Conservation (phyloP, 1,139 yeast genomes). For the Geotrichum siamense region DNA sequence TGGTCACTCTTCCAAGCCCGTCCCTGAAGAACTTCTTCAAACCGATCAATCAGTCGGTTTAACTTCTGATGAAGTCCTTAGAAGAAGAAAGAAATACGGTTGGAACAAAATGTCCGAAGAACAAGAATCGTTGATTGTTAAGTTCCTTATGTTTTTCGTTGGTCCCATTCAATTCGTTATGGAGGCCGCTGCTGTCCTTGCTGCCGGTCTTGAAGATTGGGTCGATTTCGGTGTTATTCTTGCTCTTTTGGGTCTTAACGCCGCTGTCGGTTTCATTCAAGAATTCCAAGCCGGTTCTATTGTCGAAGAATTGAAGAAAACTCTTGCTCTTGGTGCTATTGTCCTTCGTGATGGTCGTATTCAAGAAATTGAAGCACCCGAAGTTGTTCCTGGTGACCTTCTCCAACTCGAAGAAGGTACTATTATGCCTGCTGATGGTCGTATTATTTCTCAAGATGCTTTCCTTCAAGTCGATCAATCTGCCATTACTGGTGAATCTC, state of each 20-base stretch:
- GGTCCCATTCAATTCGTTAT: constrained; percentile 99
- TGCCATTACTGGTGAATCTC: constrained; percentile 96
- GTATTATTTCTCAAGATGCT: constrained; percentile 81
- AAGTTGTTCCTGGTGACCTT: constrained; percentile 77
- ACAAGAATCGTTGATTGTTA: constrained; percentile 70
- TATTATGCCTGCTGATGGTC: constrained; percentile 86
- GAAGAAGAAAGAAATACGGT: constrained; percentile 92
- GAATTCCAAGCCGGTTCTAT: constrained; percentile 62
- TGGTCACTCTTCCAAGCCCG: constrained; percentile 49
- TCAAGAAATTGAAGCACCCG: constrained; percentile 56
- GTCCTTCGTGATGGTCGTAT: constrained; percentile 62
- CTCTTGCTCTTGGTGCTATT: constrained; percentile 45
- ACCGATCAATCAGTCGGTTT: constrained; percentile 83
- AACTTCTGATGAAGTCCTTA: constrained; percentile 68
- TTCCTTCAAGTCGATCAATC: constrained; percentile 94
- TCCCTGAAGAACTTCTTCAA: constrained; percentile 83
- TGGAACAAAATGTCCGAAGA: constrained; percentile 93
- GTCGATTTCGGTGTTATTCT: constrained; percentile 98
- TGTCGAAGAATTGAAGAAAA: constrained; percentile 41
- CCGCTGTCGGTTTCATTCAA: constrained; percentile 92
- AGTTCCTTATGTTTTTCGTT: constrained; percentile 87
- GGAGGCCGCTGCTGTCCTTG: constrained; percentile 96
- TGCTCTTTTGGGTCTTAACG: constrained; percentile 82
- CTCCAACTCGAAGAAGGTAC: constrained; percentile 74
- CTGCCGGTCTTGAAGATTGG: constrained; percentile 99